These are phyloP conservation scores for Golubevia sp. DNA, from an alignment of 1,284 basidiomycete species.

Conservation along the genomic window DNA sequence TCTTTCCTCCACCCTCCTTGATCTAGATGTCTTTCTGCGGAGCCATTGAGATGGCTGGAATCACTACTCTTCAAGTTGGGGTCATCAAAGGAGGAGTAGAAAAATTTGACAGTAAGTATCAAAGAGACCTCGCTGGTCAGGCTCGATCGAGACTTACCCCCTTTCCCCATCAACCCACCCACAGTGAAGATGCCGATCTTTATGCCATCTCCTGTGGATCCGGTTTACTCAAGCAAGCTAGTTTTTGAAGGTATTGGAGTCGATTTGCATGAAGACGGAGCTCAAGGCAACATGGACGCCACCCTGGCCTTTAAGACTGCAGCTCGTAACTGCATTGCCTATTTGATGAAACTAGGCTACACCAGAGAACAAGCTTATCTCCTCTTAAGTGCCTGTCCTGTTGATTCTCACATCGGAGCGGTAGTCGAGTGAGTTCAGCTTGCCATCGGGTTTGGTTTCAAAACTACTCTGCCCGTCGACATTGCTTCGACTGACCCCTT, in stretches of 20 bases:
- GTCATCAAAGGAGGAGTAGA: slow-evolving; percentile 77
- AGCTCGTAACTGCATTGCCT: slow-evolving; percentile 75
- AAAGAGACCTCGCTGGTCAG: no score
- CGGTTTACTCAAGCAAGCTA: slow-evolving; percentile 73
- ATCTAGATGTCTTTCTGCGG: slow-evolving; percentile 72
- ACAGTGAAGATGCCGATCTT: not conserved
- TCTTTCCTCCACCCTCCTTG: not conserved
- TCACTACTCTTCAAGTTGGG: slow-evolving; percentile 74
- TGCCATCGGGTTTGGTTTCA: no score
- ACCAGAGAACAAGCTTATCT: slow-evolving; percentile 71
- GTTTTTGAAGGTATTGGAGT: slow-evolving; percentile 77
- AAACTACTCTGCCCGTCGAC: not conserved
- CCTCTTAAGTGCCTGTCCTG: slow-evolving; percentile 74
- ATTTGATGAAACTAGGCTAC: slow-evolving; percentile 66
- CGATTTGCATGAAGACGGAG: slow-evolving; percentile 73
- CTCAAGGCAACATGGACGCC: slow-evolving; percentile 76
- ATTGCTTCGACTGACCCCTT: not conserved
- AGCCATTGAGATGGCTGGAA: slow-evolving; percentile 78
- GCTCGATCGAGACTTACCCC: no score
- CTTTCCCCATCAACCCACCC: slow-evolving; percentile 56
- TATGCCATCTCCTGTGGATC: slow-evolving; percentile 75
- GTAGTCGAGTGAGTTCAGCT: slow-evolving; percentile 70
- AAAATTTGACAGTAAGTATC: slow-evolving; percentile 75
- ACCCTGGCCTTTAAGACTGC: slow-evolving; percentile 74
- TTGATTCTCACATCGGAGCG: slow-evolving; percentile 76